Percentiles rank a stretch among this genome's conserved stretches.
Evolutionary conservation across 2,329 filamentous ascomycete species (phyloP).

Genomic region (Pyrenophora graminea): DNA sequence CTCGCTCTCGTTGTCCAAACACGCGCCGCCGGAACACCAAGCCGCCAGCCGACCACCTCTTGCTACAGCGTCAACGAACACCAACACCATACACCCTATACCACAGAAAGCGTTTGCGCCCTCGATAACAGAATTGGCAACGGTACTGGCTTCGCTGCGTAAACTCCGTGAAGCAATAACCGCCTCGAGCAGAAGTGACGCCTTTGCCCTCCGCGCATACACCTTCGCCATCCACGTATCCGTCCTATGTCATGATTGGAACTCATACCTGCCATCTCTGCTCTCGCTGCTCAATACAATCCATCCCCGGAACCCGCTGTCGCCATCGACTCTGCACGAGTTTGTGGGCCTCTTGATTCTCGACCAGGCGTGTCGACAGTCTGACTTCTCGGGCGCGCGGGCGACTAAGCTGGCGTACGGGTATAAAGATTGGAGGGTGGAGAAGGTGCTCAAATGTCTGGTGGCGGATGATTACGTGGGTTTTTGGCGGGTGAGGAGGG

Average conservation of each 20-base stretch:
- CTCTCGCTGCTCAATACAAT: constrained; percentile 75
- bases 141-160: constrained; percentile 80
- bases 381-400: constrained; percentile 74
- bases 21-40: constrained; percentile 18
- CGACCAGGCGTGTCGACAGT: constrained; percentile 83
- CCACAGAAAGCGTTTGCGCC: constrained; percentile 34
- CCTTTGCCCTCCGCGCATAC: constrained; percentile 86
- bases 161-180: constrained; percentile 91
- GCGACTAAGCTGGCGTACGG: constrained; percentile 64
- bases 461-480: constrained; percentile 80
- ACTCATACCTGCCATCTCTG: constrained; percentile 88
- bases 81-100: constrained; percentile 27
- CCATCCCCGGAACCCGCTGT: constrained; percentile 69
- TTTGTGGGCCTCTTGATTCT: constrained; percentile 81
- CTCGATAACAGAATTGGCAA: constrained; percentile 63
- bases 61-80: constrained; percentile 2
- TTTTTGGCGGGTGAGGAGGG: constrained; percentile 72
- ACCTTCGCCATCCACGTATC: constrained; percentile 87
- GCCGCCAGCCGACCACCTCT: not conserved
- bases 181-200: constrained; percentile 73
- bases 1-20: constrained; percentile 23
- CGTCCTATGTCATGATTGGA: constrained; percentile 78
- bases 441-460: constrained; percentile 69
- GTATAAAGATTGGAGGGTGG: constrained; percentile 70
- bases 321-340: constrained; percentile 74